Evolutionary conservation across 768 basidiomycete genomes (phyloP), one percentile per base, ranked within the genome.

Genomic region (Daedaleopsis nitida): DNA sequence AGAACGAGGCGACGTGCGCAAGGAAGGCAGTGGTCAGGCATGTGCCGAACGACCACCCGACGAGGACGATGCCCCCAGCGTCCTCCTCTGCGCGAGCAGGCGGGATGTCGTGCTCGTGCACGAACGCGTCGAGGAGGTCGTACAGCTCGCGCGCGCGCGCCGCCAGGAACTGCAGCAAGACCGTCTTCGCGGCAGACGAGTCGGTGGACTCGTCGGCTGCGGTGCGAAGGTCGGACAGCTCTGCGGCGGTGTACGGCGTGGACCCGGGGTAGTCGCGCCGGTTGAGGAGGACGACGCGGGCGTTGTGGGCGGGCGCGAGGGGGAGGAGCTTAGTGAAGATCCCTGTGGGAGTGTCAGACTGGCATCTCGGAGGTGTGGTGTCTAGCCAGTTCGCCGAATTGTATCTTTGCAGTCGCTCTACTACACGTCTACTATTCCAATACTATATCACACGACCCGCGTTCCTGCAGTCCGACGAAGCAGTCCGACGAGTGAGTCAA

Each of bases 251-350:
- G 60, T 58, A 67, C 13, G 62, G 60, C 12, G 66, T 65, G 10
- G 72, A 70, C 7, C 70, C 67, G 1, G 62, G 66, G 51, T 69
- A 73, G 56, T 70, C 72, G 11, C 70, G 69, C 38, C 63, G 45
- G 52, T 67, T 72, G 14, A 70, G 27, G 14, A 57, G 47, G 32
- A 73, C 61, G 52, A 72, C 52, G 7, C 72, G 68, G 8, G 72
- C 39, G 44, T 67, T 64, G 50, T 65, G 47, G 11, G 37, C 14
- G 8, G 58, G 51, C 0, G 69, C 68, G 38, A 60, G 55, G 3
- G 64, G 60, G 21, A 63, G 21, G 44, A 67, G 16, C n/a, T 55
- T 55, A 8, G 14, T 34, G 44, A 55, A 55, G 44, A 13, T 44
- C 3, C 17, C 54, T 53, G 52, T 49, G 21, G 39, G 39, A 42